Base-by-base conservation (phyloP, 441 rosid genomes). In the Gossypium davidsonii region DNA sequence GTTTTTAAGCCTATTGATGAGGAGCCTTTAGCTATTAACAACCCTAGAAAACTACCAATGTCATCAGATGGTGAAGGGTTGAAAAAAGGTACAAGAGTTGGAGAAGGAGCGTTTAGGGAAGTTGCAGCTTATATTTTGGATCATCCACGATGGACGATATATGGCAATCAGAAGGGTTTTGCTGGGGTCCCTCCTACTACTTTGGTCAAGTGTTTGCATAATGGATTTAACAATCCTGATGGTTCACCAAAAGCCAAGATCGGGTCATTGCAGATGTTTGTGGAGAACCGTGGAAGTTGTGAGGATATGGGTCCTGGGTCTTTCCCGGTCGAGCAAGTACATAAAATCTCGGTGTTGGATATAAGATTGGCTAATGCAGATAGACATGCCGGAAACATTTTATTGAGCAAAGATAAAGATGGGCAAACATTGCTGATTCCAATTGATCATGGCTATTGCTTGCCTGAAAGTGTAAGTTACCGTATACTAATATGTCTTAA, bases 1-100 rank as follows among this genome's bases (percentile, higher is more conserved):
- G 94, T 92, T 62, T 92, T 92, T 77, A 92, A 92, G 87, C 97
- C 97, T 14, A 79, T 83, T 20, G 97, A 92, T 26, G 97, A 92
- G 78, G 97, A 92, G 67, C 97, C 97, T 12, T 80, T 86, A 81
- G 97, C 94, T 57, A 82, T 80, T 60, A 92, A 92, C 83, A 90
- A 89, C 57, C 92, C 96, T 59, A 85, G 76, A 2, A 86, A 90
- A 3, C 79, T 92, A 57, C 94, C 97, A 1, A 42, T 83, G 49
- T 90, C 97, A 7, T 18, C 76, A 49, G 83, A 76, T 51, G 94
- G 94, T 9, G 97, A 89, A 83, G 94, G 94, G 20, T 79, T 90
- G 71, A 92, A 90, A 82, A 92, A 88, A 83, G 97, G 97, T 26
- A 90, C 97, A 14, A 85, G 80, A 71, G 97, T 90, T 10, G 96